These are phyloP conservation scores for Sporisorium graminicola DNA, from an alignment of 1,284 basidiomycete species.

Conservation along the genomic window DNA sequence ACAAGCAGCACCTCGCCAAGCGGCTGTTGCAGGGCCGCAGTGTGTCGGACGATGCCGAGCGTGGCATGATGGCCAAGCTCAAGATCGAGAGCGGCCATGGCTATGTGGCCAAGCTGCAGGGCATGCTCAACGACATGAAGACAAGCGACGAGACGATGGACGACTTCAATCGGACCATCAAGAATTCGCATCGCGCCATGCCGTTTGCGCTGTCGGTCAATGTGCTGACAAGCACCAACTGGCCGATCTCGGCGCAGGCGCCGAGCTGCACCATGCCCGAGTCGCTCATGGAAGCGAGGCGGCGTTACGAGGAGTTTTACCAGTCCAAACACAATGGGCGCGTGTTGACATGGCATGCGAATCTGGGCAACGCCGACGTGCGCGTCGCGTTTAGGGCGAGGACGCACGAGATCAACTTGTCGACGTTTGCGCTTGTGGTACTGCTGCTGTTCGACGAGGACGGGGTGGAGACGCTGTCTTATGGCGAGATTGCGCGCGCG, in stretches of 20 bases:
- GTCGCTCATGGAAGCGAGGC: conserved; percentile 69
- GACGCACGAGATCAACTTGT: conserved; percentile 90
- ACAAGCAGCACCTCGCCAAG: conserved; percentile 94
- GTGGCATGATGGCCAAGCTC: conserved; percentile 96
- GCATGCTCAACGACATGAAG: conserved; percentile 99
- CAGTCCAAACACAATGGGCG: conserved; percentile 88
- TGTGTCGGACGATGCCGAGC: conserved; percentile 96
- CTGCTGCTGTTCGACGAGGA: conserved; percentile 81
- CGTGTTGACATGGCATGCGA: conserved; percentile 91
- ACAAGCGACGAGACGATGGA: conserved; percentile 85
- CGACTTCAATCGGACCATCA: conserved; percentile 78
- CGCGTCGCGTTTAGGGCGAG: conserved; percentile 83
- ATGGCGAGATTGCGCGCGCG: conserved; percentile 38
- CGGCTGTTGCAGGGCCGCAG: conserved; percentile 87
- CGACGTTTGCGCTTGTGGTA: conserved; percentile 89
- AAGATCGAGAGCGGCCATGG: conserved; percentile 97
- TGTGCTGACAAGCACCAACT: conserved; percentile 68
- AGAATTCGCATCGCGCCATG: conserved; percentile 74
- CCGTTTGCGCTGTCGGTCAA: conserved; percentile 79
- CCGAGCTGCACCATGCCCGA: conserved; percentile 56
- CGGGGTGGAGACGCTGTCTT: conserved; percentile 35
- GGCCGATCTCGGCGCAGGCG: conserved; percentile 62
- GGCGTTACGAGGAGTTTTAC: conserved; percentile 89
- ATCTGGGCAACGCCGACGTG: conserved; percentile 92
- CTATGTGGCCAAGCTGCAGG: conserved; percentile 97